A percentile compares a stretch with the other conserved stretches of the same genome.
These are phyloP conservation scores for Eleusine indica DNA, from an alignment of 176 grass and related monocot genomes.

Conservation along the genomic window DNA sequence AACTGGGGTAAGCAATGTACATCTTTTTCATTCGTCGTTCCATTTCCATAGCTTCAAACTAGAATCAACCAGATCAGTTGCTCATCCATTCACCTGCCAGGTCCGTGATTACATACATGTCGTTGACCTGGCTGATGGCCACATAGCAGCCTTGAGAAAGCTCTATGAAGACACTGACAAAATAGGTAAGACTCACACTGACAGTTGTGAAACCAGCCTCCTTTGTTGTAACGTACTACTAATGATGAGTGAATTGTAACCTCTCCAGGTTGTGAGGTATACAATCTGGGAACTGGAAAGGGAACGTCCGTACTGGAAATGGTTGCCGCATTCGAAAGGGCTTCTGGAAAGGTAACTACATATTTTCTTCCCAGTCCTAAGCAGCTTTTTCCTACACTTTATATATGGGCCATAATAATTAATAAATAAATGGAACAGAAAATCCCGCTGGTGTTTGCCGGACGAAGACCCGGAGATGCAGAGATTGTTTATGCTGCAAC, in stretches of 20 bases:
- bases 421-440: slow-evolving; percentile 31
- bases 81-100: slow-evolving; percentile 24
- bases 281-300: slow-evolving; percentile 90
- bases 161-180: slow-evolving; percentile 61
- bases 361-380: no score
- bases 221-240: background rate
- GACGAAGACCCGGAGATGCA: slow-evolving; percentile 76
- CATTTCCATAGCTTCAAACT: no score
- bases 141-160: slow-evolving; percentile 80
- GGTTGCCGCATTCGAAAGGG: slow-evolving; percentile 77
- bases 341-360: slow-evolving; percentile 61
- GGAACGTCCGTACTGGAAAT: slow-evolving; percentile 82
- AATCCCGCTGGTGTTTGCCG: slow-evolving; percentile 71
- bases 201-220: background rate
- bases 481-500: slow-evolving; percentile 73
- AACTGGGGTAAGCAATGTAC: slow-evolving; percentile 62
- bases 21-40: background rate
- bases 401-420: background rate
- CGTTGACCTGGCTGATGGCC: slow-evolving; percentile 88
- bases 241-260: background rate
- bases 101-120: slow-evolving; percentile 91
- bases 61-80: background rate
- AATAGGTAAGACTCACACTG: slow-evolving; percentile 45
- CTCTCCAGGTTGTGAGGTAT: slow-evolving; percentile 68
- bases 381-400: no score